Conservation (phyloP, 805 yeast species). For the Lipomyces kockii region DNA sequence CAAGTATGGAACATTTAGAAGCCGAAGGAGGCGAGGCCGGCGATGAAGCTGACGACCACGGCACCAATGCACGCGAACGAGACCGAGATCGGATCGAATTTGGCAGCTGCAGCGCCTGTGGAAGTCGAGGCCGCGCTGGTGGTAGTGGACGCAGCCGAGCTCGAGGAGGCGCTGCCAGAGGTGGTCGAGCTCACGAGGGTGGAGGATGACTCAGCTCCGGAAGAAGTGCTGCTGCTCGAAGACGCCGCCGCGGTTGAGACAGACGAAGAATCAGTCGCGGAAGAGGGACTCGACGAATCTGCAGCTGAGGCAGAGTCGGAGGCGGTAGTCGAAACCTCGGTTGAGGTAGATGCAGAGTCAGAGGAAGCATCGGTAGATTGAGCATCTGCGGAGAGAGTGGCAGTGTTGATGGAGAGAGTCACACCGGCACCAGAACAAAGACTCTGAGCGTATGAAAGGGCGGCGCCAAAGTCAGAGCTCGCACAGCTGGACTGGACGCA, state of each 20-base stretch:
- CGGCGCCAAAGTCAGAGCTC: constrained; percentile 28
- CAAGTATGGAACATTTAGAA: background rate
- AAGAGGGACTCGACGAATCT: constrained; percentile 14
- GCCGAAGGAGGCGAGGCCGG: constrained; percentile 21
- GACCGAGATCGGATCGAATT: constrained; percentile 2
- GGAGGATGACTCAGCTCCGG: background rate
- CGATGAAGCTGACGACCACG: constrained; percentile 21
- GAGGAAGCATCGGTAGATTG: constrained; percentile 11
- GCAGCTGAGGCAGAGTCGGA: constrained; percentile 9
- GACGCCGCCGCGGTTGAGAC: background rate
- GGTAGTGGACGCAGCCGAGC: constrained; percentile 15
- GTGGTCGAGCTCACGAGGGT: constrained; percentile 6
- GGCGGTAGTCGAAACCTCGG: constrained; percentile 9
- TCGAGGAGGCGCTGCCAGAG: constrained; percentile 7
- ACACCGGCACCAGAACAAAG: constrained; percentile 35
- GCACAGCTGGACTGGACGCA: constrained; percentile 31
- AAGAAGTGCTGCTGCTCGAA: background rate
- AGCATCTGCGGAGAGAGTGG: constrained; percentile 23
- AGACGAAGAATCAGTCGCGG: constrained; percentile 12
- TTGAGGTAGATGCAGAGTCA: background rate
- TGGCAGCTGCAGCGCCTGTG: constrained; percentile 7
- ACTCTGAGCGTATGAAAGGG: constrained; percentile 30
- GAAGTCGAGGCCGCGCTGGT: background rate
- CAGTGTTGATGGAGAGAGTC: constrained; percentile 28
- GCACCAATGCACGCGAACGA: constrained; percentile 17